These are phyloP conservation scores for Massarina eburnea DNA, from an alignment of 2,329 filamentous ascomycete genomes.

Conservation along the genomic window DNA sequence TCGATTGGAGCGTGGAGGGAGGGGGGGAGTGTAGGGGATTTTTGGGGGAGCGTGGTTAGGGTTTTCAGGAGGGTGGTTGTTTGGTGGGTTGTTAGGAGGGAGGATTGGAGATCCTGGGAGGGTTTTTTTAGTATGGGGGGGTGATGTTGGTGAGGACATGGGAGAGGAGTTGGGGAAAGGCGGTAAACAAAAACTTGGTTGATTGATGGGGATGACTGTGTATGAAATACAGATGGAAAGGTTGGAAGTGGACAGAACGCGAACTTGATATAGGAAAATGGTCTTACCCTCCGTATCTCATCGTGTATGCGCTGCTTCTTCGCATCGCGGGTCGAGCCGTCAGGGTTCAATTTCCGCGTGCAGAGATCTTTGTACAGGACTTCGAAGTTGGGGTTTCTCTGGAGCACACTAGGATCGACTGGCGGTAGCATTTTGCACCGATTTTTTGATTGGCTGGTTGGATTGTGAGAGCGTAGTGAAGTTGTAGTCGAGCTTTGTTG, in stretches of 20 bases:
- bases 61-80: slow-evolving; percentile 38
- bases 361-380: slow-evolving; percentile 49
- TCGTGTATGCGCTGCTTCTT: slow-evolving; percentile 47
- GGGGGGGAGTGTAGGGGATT: slow-evolving; percentile 39
- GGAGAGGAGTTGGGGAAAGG: background rate
- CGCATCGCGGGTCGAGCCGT: slow-evolving; percentile 48
- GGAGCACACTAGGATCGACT: slow-evolving; percentile 38
- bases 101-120: background rate
- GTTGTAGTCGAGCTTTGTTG: background rate
- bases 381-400: slow-evolving; percentile 49
- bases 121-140: background rate
- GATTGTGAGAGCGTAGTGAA: background rate
- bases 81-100: slow-evolving; percentile 11
- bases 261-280: too few relatives aligned
- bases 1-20: slow-evolving; percentile 49
- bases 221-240: background rate
- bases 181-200: background rate
- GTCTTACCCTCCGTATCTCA: slow-evolving; percentile 43
- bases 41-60: slow-evolving; percentile 38
- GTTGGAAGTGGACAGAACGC: background rate
- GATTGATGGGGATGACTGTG: background rate
- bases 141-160: background rate
- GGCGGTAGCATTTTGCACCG: slow-evolving; percentile 44
- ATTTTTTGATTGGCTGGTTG: background rate
- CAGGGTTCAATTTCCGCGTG: slow-evolving; percentile 44